phyloP scores from a whole-genome alignment of 768 basidiomycete genomes.

The Podaxis sp. region DNA sequence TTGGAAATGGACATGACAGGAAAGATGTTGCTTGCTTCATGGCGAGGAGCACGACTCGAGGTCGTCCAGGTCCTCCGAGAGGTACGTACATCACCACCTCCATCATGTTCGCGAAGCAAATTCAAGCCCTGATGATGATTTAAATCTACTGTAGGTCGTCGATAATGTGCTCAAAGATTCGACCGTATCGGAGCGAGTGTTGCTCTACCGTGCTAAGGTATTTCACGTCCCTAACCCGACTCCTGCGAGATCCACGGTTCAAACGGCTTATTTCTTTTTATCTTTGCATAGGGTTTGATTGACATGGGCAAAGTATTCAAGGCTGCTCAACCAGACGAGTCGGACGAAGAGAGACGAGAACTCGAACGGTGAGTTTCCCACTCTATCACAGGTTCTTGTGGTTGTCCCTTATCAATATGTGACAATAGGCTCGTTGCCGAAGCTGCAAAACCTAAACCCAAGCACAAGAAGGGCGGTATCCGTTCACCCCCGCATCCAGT shows the following conservation, averaged over 20 bases:
- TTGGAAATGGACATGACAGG: conserved; percentile 93
- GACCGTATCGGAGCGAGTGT: conserved; percentile 64
- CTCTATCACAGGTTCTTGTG: background rate
- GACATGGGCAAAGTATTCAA: conserved; percentile 92
- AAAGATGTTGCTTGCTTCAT: conserved; percentile 95
- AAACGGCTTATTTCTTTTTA: background rate
- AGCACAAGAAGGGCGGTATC: conserved; percentile 33
- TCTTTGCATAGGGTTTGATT: conserved; percentile 65
- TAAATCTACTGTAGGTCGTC: conserved; percentile 50
- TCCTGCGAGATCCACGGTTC: background rate
- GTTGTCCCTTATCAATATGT: conserved; percentile 3
- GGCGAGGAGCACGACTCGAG: conserved; percentile 96
- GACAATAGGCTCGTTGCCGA: conserved; percentile 77
- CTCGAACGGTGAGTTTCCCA: conserved; percentile 74
- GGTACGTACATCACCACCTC: conserved; percentile 24
- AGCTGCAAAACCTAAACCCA: conserved; percentile 73
- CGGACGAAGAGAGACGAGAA: conserved; percentile 91
- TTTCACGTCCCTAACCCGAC: conserved; percentile 12
- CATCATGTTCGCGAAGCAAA: conserved; percentile 5
- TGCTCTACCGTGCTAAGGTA: conserved; percentile 86
- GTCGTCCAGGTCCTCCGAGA: conserved; percentile 88
- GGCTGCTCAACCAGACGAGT: conserved; percentile 78
- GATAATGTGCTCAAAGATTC: conserved; percentile 86
- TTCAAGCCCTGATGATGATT: background rate
- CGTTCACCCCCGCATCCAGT: background rate